Conservation (phyloP, 2,329 filamentous ascomycete genomes). For the Alternaria triticina region DNA sequence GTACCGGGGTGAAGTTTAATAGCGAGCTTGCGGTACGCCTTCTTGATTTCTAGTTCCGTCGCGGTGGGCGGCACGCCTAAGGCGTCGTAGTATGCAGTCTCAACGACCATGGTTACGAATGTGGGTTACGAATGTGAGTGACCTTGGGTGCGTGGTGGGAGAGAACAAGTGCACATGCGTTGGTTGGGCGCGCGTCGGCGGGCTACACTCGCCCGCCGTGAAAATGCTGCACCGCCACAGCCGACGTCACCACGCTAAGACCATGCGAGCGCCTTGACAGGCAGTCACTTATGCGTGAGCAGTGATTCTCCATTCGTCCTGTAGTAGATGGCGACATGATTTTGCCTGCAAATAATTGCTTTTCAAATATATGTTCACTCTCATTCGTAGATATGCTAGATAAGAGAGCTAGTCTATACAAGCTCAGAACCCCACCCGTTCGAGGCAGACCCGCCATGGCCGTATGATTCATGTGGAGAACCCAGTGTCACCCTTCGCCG, state of each 20-base stretch:
- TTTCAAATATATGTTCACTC: conserved; percentile 11
- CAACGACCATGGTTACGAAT: conserved; percentile 72
- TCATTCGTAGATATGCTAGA: conserved; percentile 35
- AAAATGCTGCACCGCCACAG: conserved; percentile 26
- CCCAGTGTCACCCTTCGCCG: conserved; percentile 42
- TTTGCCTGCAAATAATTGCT: not conserved
- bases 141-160: conserved; percentile 5
- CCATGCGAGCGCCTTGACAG: not conserved
- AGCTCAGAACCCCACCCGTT: conserved; percentile 29
- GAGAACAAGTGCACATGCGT: conserved; percentile 17
- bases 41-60: conserved; percentile 92
- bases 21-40: conserved; percentile 89
- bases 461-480: conserved; percentile 36
- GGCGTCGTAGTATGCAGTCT: conserved; percentile 87
- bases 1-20: conserved; percentile 89
- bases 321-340: not conserved
- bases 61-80: conserved; percentile 85
- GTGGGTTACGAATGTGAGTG: conserved; percentile 7
- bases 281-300: not conserved
- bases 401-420: conserved; percentile 38
- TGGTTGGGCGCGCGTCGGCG: conserved; percentile 26
- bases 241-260: conserved; percentile 27
- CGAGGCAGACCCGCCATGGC: conserved; percentile 35
- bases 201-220: conserved; percentile 16
- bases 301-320: not conserved